Conservation (phyloP, 345 rosid genomes). For the Populus pruinosa region DNA sequence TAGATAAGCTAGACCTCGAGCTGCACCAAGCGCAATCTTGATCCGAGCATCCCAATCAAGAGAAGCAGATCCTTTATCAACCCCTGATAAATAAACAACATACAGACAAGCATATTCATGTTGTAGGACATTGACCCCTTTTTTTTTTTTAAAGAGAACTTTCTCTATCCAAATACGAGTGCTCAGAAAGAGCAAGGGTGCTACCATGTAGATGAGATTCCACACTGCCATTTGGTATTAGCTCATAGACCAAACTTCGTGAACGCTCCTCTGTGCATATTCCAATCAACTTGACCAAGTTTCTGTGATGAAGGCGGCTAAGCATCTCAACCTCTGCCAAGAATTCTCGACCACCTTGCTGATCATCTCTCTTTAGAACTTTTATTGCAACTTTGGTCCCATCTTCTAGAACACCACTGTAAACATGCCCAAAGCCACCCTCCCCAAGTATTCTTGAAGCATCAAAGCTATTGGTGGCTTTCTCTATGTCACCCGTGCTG, state of each 20-base stretch:
- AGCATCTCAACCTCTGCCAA: slow-evolving; percentile 98
- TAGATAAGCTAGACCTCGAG: slow-evolving; percentile 89
- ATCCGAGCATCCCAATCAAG: slow-evolving; percentile 87
- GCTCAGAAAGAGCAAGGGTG: slow-evolving; percentile 2
- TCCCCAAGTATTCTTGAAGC: slow-evolving; percentile 75
- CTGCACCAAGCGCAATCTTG: slow-evolving; percentile 96
- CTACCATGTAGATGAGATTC: slow-evolving; percentile 95
- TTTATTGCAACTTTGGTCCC: slow-evolving; percentile 87
- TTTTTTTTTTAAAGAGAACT: not conserved
- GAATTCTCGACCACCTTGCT: slow-evolving; percentile 88
- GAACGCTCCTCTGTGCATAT: slow-evolving; percentile 80
- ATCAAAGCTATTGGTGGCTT: slow-evolving; percentile 72
- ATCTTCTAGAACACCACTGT: slow-evolving; percentile 76
- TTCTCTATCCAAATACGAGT: not conserved
- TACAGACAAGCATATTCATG: not conserved
- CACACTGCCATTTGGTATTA: slow-evolving; percentile 92
- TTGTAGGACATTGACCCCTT: not conserved
- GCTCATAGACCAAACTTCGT: slow-evolving; percentile 90
- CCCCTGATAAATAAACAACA: slow-evolving; percentile 40
- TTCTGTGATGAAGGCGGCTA: slow-evolving; percentile 95
- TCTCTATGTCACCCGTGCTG: slow-evolving; percentile 65
- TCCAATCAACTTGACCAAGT: slow-evolving; percentile 87
- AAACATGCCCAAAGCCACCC: slow-evolving; percentile 94
- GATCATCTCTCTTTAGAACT: slow-evolving; percentile 89
- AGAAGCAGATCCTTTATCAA: slow-evolving; percentile 68